These are phyloP conservation scores for Cornus kousa DNA, from an alignment of 148 eudicot genomes.

Conservation along the genomic window DNA sequence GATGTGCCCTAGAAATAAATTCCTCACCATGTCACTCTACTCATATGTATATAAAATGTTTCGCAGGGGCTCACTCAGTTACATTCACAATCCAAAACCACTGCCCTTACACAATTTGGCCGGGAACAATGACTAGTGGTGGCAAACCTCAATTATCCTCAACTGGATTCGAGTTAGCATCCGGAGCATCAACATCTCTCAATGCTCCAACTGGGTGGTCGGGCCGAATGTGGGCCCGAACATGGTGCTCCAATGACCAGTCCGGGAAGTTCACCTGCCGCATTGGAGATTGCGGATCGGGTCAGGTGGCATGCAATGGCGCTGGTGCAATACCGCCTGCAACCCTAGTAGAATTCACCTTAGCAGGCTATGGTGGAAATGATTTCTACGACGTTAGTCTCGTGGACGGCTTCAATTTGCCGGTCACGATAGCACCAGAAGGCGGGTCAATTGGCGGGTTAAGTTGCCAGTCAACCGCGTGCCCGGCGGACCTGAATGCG, in stretches of 20 bases:
- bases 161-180: slow-evolving; percentile 40
- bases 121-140: slow-evolving; percentile 42
- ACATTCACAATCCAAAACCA: slow-evolving; percentile 38
- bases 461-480: slow-evolving; percentile 20
- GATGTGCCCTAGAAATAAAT: too few relatives aligned
- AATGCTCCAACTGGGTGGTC: slow-evolving; percentile 38
- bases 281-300: slow-evolving; percentile 45
- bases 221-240: slow-evolving; percentile 58
- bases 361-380: slow-evolving; percentile 14
- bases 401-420: slow-evolving; percentile 55
- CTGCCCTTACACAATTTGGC: slow-evolving; percentile 51
- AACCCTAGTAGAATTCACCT: slow-evolving; percentile 38
- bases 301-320: slow-evolving; percentile 39
- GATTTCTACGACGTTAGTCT: slow-evolving; percentile 50
- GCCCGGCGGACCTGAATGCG: slow-evolving; percentile 36
- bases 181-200: slow-evolving; percentile 23
- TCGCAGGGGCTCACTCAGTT: slow-evolving; percentile 32
- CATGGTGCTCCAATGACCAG: slow-evolving; percentile 20
- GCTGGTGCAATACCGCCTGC: slow-evolving; percentile 46
- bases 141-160: slow-evolving; percentile 25
- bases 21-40: too few relatives aligned
- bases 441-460: not conserved
- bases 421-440: slow-evolving; percentile 15
- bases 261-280: slow-evolving; percentile 28
- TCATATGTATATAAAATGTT: not conserved